phyloP scores from a whole-genome alignment of 306 rosid genomes.

The Glycine soja region DNA sequence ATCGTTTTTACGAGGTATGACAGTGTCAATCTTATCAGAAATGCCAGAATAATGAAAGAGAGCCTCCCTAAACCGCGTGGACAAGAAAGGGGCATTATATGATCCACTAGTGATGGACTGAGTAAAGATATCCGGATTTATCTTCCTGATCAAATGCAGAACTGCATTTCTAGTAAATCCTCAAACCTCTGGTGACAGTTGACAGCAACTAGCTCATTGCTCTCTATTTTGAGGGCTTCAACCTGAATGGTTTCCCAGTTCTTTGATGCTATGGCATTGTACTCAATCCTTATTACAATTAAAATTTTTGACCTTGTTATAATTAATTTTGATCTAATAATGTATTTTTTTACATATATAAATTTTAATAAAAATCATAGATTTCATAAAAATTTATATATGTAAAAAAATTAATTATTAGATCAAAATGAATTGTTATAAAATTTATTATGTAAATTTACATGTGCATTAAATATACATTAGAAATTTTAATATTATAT shows the following conservation, averaged over 20 bases:
- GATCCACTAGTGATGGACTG: constrained; percentile 62
- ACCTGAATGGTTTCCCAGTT: constrained; percentile 71
- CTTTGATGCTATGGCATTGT: constrained; percentile 58
- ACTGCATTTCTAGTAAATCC: constrained; percentile 64
- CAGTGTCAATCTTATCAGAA: constrained; percentile 62
- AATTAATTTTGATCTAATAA: too few relatives aligned
- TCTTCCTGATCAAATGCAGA: constrained; percentile 67
- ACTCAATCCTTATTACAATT: too few relatives aligned
- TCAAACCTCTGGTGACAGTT: constrained; percentile 59
- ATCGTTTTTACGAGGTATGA: constrained; percentile 53
- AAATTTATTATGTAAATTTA: too few relatives aligned
- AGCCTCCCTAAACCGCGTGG: constrained; percentile 77
- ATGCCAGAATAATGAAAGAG: constrained; percentile 72
- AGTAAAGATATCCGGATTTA: constrained; percentile 70
- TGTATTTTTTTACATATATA: too few relatives aligned
- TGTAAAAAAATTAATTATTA: too few relatives aligned
- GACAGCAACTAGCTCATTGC: constrained; percentile 64
- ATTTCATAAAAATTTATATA: too few relatives aligned
- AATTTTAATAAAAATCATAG: too few relatives aligned
- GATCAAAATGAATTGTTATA: too few relatives aligned
- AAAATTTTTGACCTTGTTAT: too few relatives aligned
- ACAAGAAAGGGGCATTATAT: constrained; percentile 76
- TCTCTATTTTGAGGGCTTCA: constrained; percentile 61
- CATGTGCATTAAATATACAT: too few relatives aligned
- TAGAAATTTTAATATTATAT: too few relatives aligned